phyloP scores from a whole-genome alignment of 2,329 filamentous ascomycete species.

The Trichoderma asperellum region DNA sequence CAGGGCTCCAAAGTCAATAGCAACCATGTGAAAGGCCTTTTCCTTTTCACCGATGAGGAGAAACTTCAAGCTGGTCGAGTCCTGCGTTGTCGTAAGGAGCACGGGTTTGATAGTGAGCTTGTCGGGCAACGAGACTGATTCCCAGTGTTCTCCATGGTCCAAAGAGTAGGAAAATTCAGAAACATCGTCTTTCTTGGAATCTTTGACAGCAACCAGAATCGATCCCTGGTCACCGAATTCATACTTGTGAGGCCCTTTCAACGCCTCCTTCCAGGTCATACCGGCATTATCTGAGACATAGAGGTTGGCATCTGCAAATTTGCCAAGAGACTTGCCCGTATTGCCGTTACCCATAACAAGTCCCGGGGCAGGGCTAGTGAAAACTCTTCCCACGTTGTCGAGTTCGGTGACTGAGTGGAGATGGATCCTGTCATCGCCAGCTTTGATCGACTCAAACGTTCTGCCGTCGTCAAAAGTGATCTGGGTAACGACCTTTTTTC shows the following conservation, averaged over 20 bases:
- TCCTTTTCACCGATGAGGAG: conserved; percentile 70
- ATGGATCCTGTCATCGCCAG: conserved; percentile 72
- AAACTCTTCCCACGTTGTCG: conserved; percentile 81
- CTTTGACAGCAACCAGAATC: conserved; percentile 79
- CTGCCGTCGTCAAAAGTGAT: conserved; percentile 97
- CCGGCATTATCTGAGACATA: conserved; percentile 93
- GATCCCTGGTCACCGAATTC: conserved; percentile 95
- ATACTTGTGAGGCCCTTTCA: conserved; percentile 87
- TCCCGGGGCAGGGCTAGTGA: conserved; percentile 90
- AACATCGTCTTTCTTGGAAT: conserved; percentile 66
- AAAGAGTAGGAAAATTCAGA: conserved; percentile 74
- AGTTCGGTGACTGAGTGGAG: conserved; percentile 90
- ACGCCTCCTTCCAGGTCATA: conserved; percentile 75
- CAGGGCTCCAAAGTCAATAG: conserved; percentile 81
- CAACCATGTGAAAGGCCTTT: conserved; percentile 65
- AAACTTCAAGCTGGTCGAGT: conserved; percentile 93
- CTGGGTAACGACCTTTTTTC: conserved; percentile 73
- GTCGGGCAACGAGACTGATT: conserved; percentile 67
- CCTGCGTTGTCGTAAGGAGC: conserved; percentile 83
- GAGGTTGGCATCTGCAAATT: conserved; percentile 74
- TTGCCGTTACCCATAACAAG: conserved; percentile 95
- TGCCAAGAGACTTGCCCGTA: conserved; percentile 72
- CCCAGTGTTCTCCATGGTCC: conserved; percentile 87
- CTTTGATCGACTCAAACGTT: conserved; percentile 75
- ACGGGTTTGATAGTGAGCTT: conserved; percentile 69